Evolutionary conservation across 164 flowering plant species (phyloP), one percentile per base, ranked within the genome.

Genomic region (Umbilicus rupestris): DNA sequence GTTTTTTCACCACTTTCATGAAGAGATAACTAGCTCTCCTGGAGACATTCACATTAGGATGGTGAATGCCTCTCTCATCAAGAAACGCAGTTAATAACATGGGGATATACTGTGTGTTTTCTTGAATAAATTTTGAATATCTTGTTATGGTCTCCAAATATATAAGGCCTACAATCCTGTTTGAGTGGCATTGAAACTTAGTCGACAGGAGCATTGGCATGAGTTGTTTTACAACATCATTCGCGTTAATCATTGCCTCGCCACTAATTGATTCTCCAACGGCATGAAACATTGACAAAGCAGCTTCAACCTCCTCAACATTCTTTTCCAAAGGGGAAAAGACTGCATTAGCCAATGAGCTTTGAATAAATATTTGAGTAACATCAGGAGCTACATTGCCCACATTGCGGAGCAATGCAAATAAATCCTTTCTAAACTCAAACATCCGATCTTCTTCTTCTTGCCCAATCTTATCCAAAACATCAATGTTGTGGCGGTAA

Each of bases 241-340:
- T 78, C 14, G 97, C 96, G 63, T 72, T 77, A 64, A 69, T 81
- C 82, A 87, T 80, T 7, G 79, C 83, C 68, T 92, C 98, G 31
- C 87, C 98, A 76, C 81, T 90, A 62, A 89, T 68, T 12, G 91
- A 85, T 73, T 95, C 99, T 35, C 97, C 99, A 60, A 87, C 71
- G 1, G 97, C 94, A 81, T 85, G 80, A 33, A 92, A 73, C 63
- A 95, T 89, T 33, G 98, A 88, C 39, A 95, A 85, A 17, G 99
- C 88, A 62, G 96, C 95, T 75, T 95, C 99, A 45, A 92, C 95
- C 74, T 90, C 99, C 79, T 95, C 99, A 50, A 83, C 87, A 68
- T 83, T 86, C 66, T 77, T 73, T 22, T 88, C 96, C 0, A 80
- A 63, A 35, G 85, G 67, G 31, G 90, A 84, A 24, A 75, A 68